Conservation (phyloP, 805 yeast genomes). For the Isabelozyma gotoi region DNA sequence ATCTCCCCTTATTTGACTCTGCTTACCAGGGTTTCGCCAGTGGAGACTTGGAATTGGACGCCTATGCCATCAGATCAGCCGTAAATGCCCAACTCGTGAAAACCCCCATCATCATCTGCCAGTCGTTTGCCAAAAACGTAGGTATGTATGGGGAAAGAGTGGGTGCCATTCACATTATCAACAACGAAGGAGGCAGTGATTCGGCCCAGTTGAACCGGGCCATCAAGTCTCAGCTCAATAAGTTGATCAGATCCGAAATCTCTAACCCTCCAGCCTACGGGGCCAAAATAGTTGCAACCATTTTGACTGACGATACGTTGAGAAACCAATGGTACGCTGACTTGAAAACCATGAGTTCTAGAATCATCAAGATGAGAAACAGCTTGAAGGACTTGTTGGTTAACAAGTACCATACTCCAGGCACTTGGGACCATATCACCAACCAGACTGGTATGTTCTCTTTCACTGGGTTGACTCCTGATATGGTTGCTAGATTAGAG, state of each 20-base stretch:
- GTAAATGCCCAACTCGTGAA: slow-evolving; percentile 33
- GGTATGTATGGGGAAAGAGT: slow-evolving; percentile 98
- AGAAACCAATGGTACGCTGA: slow-evolving; percentile 80
- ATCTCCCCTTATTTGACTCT: slow-evolving; percentile 84
- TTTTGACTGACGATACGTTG: slow-evolving; percentile 66
- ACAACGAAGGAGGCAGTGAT: slow-evolving; percentile 38
- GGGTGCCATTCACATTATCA: slow-evolving; percentile 83
- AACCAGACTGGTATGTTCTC: slow-evolving; percentile 96
- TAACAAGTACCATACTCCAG: slow-evolving; percentile 66
- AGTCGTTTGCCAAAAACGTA: slow-evolving; percentile 93
- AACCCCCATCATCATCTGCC: slow-evolving; percentile 63
- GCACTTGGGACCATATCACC: slow-evolving; percentile 88
- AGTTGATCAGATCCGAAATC: slow-evolving; percentile 76
- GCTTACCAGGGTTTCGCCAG: slow-evolving; percentile 98
- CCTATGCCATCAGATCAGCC: slow-evolving; percentile 76
- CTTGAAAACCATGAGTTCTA: slow-evolving; percentile 79
- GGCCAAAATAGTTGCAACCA: slow-evolving; percentile 80
- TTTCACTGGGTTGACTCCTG: slow-evolving; percentile 79
- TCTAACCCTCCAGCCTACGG: slow-evolving; percentile 97
- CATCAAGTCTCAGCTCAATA: slow-evolving; percentile 71
- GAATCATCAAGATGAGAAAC: slow-evolving; percentile 79
- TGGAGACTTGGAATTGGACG: slow-evolving; percentile 81
- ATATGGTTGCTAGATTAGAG: slow-evolving; percentile 77
- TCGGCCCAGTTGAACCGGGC: slow-evolving; percentile 47
- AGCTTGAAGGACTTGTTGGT: slow-evolving; percentile 61